Evolutionary conservation across 2,329 filamentous ascomycete species (phyloP), one percentile per base, ranked within the genome.

Genomic region (Trichoderma aggressivum): DNA sequence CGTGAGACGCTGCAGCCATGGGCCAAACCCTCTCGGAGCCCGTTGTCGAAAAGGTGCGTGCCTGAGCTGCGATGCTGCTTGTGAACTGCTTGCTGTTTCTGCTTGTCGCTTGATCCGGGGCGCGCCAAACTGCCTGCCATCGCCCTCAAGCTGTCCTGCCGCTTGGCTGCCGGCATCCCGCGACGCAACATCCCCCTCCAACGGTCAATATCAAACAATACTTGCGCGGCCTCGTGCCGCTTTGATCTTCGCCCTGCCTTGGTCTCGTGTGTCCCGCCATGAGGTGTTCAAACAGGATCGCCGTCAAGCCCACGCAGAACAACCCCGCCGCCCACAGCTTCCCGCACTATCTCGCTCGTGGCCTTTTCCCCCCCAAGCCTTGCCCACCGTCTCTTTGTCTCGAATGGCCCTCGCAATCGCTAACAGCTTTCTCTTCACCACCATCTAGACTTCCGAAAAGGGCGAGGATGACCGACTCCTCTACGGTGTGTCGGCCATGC

Each of bases 21-120:
- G 96, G 96, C 89, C 96, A 99, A 88, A 99, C 96, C 84, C 91
- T 99, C 81, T 98, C 95, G 80, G 96, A 99, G 88, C 96, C 96
- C 79, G 94, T 99, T 80, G 92, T 97, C 83, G 96, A 98, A 82
- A 99, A 99, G 94, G 96, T 99, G 75, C 75, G 80, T 79, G 71
- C 36, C 24, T 98, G 75, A 74, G 79, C 36, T 78, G 71, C 34
- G 34, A 59, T 43, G 59, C 34, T 65, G 65, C 26, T 16, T n/a
- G 26, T 59, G 56, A 72, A 70, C n/a, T 50, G 7, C 72, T 47
- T 67, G 55, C 71, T 69, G 28, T 60, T 50, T 28, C 21, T 32
- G 21, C 36, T n/a, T 43, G 3, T 18, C n/a, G 5, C 56, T 34
- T 59, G 28, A 32, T 60, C 26, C 11, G 18, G 36, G 21, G 3